phyloP scores from a whole-genome alignment of 1,284 basidiomycete genomes.

The Porodaedalea pini region DNA sequence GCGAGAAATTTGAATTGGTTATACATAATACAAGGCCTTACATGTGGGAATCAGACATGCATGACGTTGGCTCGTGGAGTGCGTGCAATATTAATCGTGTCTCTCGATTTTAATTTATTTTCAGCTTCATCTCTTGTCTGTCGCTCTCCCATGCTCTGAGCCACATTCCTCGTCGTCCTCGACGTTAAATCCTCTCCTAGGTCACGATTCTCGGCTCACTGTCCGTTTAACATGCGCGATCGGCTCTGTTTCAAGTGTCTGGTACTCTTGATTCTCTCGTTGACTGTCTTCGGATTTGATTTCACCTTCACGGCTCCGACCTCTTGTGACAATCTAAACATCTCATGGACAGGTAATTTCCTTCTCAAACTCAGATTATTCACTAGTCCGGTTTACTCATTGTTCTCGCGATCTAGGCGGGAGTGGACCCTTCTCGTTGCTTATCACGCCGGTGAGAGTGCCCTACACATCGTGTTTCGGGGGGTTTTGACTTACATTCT shows the following conservation, averaged over 20 bases:
- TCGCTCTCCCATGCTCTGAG: not conserved
- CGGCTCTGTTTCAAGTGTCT: conserved; percentile 15
- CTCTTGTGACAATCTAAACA: conserved; percentile 54
- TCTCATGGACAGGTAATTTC: conserved; percentile 61
- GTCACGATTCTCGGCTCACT: not conserved
- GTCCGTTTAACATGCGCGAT: not conserved
- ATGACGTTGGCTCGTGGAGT: conserved; percentile 9
- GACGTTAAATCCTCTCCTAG: not conserved
- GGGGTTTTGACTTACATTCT: conserved; percentile 14
- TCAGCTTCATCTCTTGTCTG: not conserved
- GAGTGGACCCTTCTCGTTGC: conserved; percentile 54
- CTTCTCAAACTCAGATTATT: not conserved
- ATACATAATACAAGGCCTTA: not conserved
- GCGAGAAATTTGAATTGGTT: too few relatives aligned
- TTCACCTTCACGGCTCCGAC: conserved; percentile 48
- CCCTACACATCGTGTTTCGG: not conserved
- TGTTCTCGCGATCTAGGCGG: conserved; percentile 45
- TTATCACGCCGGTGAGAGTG: conserved; percentile 55
- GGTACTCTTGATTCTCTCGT: conserved; percentile 16
- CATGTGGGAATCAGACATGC: not conserved
- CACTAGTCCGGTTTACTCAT: conserved; percentile 12
- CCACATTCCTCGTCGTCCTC: not conserved
- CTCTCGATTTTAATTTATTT: not conserved
- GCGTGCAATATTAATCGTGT: not conserved
- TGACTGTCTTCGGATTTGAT: conserved; percentile 42